These are phyloP conservation scores for Penstemon barbatus DNA, from an alignment of 257 asterid species.

Conservation along the genomic window DNA sequence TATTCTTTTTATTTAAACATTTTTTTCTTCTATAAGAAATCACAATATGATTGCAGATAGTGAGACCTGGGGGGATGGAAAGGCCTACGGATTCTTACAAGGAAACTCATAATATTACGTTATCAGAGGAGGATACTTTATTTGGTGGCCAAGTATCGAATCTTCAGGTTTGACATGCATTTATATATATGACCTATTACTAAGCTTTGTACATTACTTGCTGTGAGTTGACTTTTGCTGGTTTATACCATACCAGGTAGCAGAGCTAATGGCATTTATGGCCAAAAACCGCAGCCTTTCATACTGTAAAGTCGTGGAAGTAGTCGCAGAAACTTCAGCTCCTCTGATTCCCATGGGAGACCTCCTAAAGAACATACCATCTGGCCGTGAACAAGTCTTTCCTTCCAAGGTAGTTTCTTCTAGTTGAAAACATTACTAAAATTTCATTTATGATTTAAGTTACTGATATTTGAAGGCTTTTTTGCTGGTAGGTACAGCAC, in stretches of 20 bases:
- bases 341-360: slow-evolving; percentile 74
- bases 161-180: slow-evolving; percentile 64
- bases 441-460: not conserved
- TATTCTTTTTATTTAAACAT: not conserved
- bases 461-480: not conserved
- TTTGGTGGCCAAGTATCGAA: slow-evolving; percentile 95
- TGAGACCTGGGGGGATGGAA: slow-evolving; percentile 98
- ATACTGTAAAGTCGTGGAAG: slow-evolving; percentile 86
- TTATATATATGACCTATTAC: not conserved
- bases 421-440: not conserved
- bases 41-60: slow-evolving; percentile 57
- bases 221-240: slow-evolving; percentile 23
- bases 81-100: slow-evolving; percentile 93
- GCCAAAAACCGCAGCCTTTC: slow-evolving; percentile 72
- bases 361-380: slow-evolving; percentile 75
- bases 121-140: slow-evolving; percentile 75
- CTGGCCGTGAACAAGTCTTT: slow-evolving; percentile 43
- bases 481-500: not conserved
- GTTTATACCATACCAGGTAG: slow-evolving; percentile 61
- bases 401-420: slow-evolving; percentile 49
- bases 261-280: slow-evolving; percentile 87
- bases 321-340: slow-evolving; percentile 86
- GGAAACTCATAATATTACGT: slow-evolving; percentile 84
- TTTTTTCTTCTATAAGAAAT: slow-evolving; percentile 15
- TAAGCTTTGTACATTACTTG: too few species aligned